These are phyloP conservation scores for Fusarium liriodendri DNA, from an alignment of 2,329 filamentous ascomycete genomes.

Conservation along the genomic window DNA sequence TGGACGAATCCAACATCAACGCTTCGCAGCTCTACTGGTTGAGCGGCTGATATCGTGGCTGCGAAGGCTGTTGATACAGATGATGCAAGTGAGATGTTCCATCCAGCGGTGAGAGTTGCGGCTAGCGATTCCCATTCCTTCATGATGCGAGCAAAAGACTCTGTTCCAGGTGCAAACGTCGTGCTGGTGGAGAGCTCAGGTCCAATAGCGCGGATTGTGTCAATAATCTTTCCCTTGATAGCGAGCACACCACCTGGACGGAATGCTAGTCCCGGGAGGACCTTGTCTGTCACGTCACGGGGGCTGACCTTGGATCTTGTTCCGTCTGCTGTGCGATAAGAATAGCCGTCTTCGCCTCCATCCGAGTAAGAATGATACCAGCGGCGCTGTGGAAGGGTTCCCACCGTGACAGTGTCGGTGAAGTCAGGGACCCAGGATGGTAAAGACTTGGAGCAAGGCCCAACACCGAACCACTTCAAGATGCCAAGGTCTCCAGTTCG, in stretches of 20 bases:
- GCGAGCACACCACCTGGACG: background rate
- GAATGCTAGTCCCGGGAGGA: background rate
- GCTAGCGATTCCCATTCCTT: constrained; percentile 4
- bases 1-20: background rate
- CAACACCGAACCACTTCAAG: background rate
- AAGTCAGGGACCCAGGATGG: constrained; percentile 27
- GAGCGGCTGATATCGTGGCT: background rate
- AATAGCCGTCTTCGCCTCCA: background rate
- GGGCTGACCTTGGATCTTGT: background rate
- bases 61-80: background rate
- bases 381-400: background rate
- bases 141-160: background rate
- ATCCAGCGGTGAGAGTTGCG: background rate
- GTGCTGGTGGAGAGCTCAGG: background rate
- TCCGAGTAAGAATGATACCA: background rate
- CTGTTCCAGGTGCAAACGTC: background rate
- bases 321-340: background rate
- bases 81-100: background rate
- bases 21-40: fast-evolving
- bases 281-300: fast-evolving
- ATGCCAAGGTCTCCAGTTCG: background rate
- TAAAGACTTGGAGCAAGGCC: background rate
- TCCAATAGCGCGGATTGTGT: background rate
- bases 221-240: constrained; percentile 10
- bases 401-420: background rate